phyloP scores from a whole-genome alignment of 495 filamentous ascomycete species.

The Lophiotrema nucula region DNA sequence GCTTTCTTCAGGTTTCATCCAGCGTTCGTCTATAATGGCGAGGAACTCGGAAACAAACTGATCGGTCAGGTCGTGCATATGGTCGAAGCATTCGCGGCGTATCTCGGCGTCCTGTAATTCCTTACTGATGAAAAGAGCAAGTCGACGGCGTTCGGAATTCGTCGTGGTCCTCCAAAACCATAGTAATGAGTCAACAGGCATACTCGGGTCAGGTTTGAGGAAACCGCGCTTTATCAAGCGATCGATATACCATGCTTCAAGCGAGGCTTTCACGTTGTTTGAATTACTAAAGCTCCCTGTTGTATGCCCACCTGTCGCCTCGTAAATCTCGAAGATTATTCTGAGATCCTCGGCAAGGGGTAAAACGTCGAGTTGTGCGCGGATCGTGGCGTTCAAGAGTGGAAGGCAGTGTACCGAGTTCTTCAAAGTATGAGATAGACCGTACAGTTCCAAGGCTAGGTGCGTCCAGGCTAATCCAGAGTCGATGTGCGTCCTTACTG shows the following conservation, averaged over 20 bases:
- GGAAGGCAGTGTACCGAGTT: conserved; percentile 8
- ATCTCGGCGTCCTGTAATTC: neutral
- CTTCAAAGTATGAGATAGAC: conserved; percentile 10
- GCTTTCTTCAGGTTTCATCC: conserved; percentile 2
- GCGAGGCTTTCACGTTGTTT: neutral
- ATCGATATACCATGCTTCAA: conserved; percentile 21
- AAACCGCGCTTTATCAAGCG: conserved; percentile 6
- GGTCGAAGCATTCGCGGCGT: conserved; percentile 8
- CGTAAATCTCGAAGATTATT: conserved; percentile 6
- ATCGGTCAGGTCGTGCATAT: conserved; percentile 4
- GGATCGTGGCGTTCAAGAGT: neutral
- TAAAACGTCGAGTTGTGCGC: conserved; percentile 10
- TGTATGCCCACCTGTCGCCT: neutral
- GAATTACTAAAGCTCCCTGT: neutral
- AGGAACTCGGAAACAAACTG: conserved; percentile 6
- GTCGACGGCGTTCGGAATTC: neutral
- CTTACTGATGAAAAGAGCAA: conserved; percentile 10
- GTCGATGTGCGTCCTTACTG: conserved; percentile 9
- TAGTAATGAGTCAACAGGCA: conserved; percentile 15
- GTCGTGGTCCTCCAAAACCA: conserved; percentile 7
- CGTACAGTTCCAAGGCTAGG: conserved; percentile 12
- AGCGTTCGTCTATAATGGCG: neutral
- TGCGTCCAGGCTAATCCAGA: conserved; percentile 10
- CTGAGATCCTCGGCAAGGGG: neutral
- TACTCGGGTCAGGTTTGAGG: neutral